Evolutionary conservation across 345 rosid species (phyloP), one percentile per base, ranked within the genome.

Genomic region (Heritiera fomes): DNA sequence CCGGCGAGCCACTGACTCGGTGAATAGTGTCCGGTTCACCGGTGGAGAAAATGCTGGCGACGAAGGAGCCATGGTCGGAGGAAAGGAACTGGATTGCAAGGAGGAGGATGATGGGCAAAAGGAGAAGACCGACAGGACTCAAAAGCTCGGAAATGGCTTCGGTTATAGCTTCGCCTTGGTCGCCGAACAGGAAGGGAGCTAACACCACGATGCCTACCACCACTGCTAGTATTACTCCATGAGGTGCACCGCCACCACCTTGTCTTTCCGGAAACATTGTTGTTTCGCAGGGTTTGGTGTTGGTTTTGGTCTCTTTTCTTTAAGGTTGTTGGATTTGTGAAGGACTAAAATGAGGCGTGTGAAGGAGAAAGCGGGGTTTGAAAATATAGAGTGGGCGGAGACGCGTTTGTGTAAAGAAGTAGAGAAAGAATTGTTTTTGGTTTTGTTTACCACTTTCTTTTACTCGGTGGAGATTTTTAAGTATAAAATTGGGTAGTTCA

Each of bases 41-140:
- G 6, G 97, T 83, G 14, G 88, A 85, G 86, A 90, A 91, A 67
- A 89, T 71, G 38, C 87, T 12, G 52, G 90, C 82, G 28, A 93
- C 83, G 30, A 89, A 87, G 0, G 97, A 87, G 82, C 90, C 94
- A 11, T 90, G 92, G 30, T 90, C 94, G 9, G 98, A 93, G 23
- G 98, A 92, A 77, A 93, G 92, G 62, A 95, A 95, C 87, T 89
- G 98, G 52, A 95, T 95, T 6, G 88, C 77, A 72, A 93, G 85
- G 61, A 95, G 94, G 15, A 95, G 93, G 47, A 87, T 11, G 46
- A 95, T 85, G 23, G 98, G 97, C 8, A 93, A 71, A 23, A 95
- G 89, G 3, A 93, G 89, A 71, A 95, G 98, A 15, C 98, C 97
- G 1, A 95, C 77, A 0, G 99, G 99, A 71, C 91, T 92, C 0